A percentile compares a stretch with the other conserved stretches of the same genome.
phyloP scores from a whole-genome alignment of 306 rosid species.

The Carpinus viminea region DNA sequence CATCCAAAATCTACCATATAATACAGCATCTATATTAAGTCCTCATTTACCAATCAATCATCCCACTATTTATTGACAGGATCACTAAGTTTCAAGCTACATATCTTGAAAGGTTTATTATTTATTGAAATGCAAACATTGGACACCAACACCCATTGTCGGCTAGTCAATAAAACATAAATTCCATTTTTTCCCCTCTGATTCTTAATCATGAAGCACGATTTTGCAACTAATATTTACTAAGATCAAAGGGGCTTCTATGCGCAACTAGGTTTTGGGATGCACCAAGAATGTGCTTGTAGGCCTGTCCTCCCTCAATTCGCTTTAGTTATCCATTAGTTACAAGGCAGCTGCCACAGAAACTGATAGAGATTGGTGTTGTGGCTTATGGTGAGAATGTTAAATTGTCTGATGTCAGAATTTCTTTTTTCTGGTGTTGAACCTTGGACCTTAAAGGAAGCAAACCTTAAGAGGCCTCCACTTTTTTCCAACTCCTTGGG shows the following conservation, averaged over 20 bases:
- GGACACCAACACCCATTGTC: not conserved
- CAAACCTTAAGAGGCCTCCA: too few species aligned
- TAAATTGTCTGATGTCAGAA: not conserved
- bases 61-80: not conserved
- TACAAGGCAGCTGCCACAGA: not conserved
- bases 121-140: not conserved
- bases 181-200: conserved; percentile 8
- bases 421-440: too few species aligned
- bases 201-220: not conserved
- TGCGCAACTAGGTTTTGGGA: not conserved
- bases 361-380: conserved; percentile 4
- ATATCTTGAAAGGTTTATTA: not conserved
- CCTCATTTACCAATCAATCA: not conserved
- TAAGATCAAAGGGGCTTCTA: not conserved
- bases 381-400: not conserved
- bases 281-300: conserved; percentile 1
- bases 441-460: too few species aligned
- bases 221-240: not conserved
- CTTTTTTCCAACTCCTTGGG: too few species aligned
- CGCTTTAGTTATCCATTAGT: not conserved
- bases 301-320: conserved; percentile 4
- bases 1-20: not conserved
- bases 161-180: conserved; percentile 2
- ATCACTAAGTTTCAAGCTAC: not conserved
- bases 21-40: not conserved